Evolutionary conservation across 805 yeast species (phyloP).

Genomic region (Yarrowia sp.): DNA sequence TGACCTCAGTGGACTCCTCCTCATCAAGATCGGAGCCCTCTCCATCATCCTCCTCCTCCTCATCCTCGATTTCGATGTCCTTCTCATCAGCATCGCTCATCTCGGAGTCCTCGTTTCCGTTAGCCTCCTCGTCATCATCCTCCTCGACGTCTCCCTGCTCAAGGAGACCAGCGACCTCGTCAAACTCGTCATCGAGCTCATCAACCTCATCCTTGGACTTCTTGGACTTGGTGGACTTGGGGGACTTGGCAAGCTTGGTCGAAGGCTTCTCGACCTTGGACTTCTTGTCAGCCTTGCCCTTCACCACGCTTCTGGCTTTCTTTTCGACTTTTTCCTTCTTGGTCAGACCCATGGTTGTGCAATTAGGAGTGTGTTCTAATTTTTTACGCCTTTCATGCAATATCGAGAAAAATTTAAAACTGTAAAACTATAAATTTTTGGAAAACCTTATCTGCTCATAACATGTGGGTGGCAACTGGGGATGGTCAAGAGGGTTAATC

Average conservation of each 20-base stretch:
- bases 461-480: background rate
- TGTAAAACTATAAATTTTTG: background rate
- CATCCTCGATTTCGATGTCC: conserved; percentile 36
- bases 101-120: conserved; percentile 34
- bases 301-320: conserved; percentile 22
- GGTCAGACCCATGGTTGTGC: conserved; percentile 24
- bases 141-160: conserved; percentile 34
- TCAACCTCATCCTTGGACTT: conserved; percentile 31
- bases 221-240: conserved; percentile 22
- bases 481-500: too few species aligned
- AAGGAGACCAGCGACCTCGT: conserved; percentile 31
- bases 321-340: conserved; percentile 25
- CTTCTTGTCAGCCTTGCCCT: conserved; percentile 25
- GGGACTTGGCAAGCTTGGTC: conserved; percentile 3
- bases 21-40: conserved; percentile 37
- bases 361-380: conserved; percentile 13
- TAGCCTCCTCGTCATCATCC: conserved; percentile 35
- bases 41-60: conserved; percentile 37
- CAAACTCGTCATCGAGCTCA: conserved; percentile 33
- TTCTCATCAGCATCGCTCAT: conserved; percentile 32
- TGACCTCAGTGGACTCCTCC: conserved; percentile 32
- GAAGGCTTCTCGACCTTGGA: conserved; percentile 1
- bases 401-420: conserved; percentile 24
- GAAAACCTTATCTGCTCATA: conserved; percentile 2
- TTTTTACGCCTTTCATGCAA: conserved; percentile 21